phyloP scores from a whole-genome alignment of 2,329 filamentous ascomycete genomes.

The Colletotrichum theobromicola region DNA sequence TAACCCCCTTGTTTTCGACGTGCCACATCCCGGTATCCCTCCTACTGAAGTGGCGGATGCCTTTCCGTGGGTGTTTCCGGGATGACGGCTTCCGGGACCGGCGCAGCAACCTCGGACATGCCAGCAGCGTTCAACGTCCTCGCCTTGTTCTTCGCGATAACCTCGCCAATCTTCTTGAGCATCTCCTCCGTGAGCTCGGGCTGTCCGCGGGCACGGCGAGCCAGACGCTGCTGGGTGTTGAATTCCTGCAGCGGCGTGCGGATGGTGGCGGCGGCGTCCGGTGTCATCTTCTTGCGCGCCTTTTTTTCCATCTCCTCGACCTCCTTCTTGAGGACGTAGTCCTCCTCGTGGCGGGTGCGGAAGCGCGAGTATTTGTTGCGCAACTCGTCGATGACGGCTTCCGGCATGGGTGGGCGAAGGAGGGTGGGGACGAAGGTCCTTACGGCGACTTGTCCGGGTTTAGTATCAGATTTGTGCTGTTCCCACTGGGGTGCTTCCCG shows the following conservation, averaged over 20 bases:
- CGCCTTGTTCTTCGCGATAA: constrained; percentile 62
- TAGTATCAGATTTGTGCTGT: constrained; percentile 72
- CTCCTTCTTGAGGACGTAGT: constrained; percentile 71
- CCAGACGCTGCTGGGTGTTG: constrained; percentile 58
- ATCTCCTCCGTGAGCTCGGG: constrained; percentile 62
- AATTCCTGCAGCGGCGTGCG: constrained; percentile 64
- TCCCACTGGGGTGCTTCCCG: constrained; percentile 51
- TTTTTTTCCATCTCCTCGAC: constrained; percentile 57
- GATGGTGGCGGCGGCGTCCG: constrained; percentile 45
- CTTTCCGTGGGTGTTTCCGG: neutral
- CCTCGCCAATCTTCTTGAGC: constrained; percentile 65
- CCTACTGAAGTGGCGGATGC: constrained; percentile 8
- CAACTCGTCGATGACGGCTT: constrained; percentile 81
- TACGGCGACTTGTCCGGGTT: constrained; percentile 76
- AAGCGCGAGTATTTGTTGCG: constrained; percentile 83
- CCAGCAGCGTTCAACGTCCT: constrained; percentile 42
- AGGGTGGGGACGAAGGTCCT: constrained; percentile 81
- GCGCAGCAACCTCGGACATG: constrained; percentile 32
- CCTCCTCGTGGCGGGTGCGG: constrained; percentile 78
- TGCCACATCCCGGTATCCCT: neutral
- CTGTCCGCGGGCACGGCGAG: constrained; percentile 58
- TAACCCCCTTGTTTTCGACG: neutral
- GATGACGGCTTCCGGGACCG: neutral
- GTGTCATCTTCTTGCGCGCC: constrained; percentile 64
- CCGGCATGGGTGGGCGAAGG: constrained; percentile 78